A percentile compares a stretch with the other conserved stretches of the same genome.
Evolutionary conservation across 805 yeast genomes (phyloP).

Genomic region (Candida ascalaphidarum): DNA sequence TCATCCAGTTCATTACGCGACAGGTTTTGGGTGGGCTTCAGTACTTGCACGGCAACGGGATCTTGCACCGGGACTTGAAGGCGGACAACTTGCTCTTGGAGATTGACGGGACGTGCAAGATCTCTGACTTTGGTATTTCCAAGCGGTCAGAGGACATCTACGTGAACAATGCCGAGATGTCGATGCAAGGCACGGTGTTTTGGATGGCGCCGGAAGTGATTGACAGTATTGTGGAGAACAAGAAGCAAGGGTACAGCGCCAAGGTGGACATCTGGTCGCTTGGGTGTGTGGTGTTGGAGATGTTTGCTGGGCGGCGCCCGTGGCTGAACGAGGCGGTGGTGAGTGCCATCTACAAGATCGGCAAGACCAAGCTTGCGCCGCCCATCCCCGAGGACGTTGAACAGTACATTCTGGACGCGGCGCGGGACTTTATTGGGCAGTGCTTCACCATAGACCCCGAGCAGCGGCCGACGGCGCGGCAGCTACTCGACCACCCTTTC

Average conservation of each 20-base stretch:
- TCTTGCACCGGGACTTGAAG: constrained; percentile 87
- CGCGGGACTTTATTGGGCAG: constrained; percentile 59
- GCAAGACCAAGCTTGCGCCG: constrained; percentile 83
- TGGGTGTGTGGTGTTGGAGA: constrained; percentile 94
- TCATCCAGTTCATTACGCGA: constrained; percentile 62
- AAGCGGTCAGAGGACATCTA: constrained; percentile 71
- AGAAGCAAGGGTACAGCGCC: constrained; percentile 90
- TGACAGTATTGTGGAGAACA: constrained; percentile 64
- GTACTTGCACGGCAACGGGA: constrained; percentile 82
- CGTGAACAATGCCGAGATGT: constrained; percentile 88
- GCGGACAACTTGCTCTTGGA: constrained; percentile 89
- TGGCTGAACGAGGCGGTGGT: constrained; percentile 96
- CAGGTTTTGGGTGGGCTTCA: constrained; percentile 81
- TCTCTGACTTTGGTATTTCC: constrained; percentile 94
- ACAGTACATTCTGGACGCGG: constrained; percentile 53
- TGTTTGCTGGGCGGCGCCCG: constrained; percentile 96
- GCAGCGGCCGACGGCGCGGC: constrained; percentile 79
- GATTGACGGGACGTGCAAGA: constrained; percentile 88
- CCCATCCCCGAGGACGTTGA: constrained; percentile 90
- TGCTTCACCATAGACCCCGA: constrained; percentile 76
- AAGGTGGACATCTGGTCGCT: constrained; percentile 97
- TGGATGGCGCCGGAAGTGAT: constrained; percentile 99
- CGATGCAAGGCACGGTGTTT: constrained; percentile 97
- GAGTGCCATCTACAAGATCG: constrained; percentile 86
- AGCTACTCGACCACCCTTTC: constrained; percentile 48